These are phyloP conservation scores for Heteromeles arbutifolia DNA, from an alignment of 306 rosid species.

Conservation along the genomic window DNA sequence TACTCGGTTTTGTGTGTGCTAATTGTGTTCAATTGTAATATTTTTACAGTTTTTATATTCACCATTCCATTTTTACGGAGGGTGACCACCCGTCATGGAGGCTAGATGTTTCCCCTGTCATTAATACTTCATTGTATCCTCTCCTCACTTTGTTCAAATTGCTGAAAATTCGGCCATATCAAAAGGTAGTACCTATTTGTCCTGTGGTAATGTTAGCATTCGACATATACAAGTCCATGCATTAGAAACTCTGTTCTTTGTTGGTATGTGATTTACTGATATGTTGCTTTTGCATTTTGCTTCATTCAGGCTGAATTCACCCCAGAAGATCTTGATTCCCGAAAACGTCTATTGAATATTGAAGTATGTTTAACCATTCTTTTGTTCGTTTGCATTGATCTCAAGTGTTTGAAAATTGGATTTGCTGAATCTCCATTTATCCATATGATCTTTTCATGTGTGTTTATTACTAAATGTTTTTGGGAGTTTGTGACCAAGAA, in stretches of 20 bases:
- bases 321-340: constrained; percentile 69
- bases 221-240: not conserved
- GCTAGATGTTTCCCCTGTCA: constrained; percentile 46
- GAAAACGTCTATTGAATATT: constrained; percentile 50
- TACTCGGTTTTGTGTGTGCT: not conserved
- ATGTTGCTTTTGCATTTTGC: not conserved
- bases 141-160: constrained; percentile 48
- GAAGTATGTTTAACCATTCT: constrained; percentile 31
- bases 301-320: constrained; percentile 68
- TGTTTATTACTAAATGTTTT: not conserved
- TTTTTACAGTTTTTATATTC: constrained; percentile 57
- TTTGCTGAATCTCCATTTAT: not conserved
- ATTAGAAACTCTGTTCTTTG: not conserved
- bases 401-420: not conserved
- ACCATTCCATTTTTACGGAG: constrained; percentile 36
- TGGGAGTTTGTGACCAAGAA: not conserved
- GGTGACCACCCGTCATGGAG: constrained; percentile 50
- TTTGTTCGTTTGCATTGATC: not conserved
- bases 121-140: constrained; percentile 52
- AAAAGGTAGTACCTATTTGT: constrained; percentile 30
- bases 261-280: not conserved
- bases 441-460: not conserved
- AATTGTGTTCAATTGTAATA: not conserved
- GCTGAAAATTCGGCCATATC: constrained; percentile 53
- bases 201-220: not conserved